Base-by-base conservation (phyloP, 805 yeast genomes). In the Metschnikowia dekortorum region DNA sequence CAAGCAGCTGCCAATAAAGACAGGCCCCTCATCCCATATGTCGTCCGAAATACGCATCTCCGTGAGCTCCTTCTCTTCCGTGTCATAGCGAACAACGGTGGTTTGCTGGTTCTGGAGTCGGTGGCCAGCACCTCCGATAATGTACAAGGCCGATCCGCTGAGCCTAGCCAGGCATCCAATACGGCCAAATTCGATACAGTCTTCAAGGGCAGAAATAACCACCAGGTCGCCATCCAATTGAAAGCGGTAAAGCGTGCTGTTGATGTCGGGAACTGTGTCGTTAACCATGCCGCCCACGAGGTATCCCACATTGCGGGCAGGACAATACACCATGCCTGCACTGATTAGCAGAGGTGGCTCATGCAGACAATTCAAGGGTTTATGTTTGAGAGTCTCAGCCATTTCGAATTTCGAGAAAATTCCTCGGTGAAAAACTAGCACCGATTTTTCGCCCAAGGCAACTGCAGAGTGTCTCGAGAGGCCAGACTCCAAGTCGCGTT, bases 111-210 rank as follows among this genome's bases (percentile, higher is more conserved):
- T 48, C 61, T 71, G 53, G 67, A 69, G 28, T 70, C 57, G 44
- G 0, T 76, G 68, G 13, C 81, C 75, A 0, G 80, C 81, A 26
- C 89, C 90, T 29, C 90, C 89, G 4, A 76, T 69, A 1, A 86
- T 39, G 1, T 81, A 18, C 1, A 84, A 39, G 16, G 66, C 63
- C n/a, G 62, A 55, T 0, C 61, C 62, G n/a, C 61, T 55, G 1
- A 71, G 34, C 4, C 61, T 56, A 1, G 66, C 60, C 47, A 73
- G 66, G 22, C 81, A 68, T 2, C 89, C 87, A 47, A 78, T 79
- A 53, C 86, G 69, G 48, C 65, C 70, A 29, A 78, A 61, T 7
- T 71, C 53, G 1, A 64, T 61, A 45, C 75, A 60, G 2, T 49
- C 41, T 6, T 64, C 45, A 6, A 56, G 29, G 3, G 57, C 45